Evolutionary conservation across 345 rosid genomes (phyloP).

Genomic region (Boechera retrofracta): DNA sequence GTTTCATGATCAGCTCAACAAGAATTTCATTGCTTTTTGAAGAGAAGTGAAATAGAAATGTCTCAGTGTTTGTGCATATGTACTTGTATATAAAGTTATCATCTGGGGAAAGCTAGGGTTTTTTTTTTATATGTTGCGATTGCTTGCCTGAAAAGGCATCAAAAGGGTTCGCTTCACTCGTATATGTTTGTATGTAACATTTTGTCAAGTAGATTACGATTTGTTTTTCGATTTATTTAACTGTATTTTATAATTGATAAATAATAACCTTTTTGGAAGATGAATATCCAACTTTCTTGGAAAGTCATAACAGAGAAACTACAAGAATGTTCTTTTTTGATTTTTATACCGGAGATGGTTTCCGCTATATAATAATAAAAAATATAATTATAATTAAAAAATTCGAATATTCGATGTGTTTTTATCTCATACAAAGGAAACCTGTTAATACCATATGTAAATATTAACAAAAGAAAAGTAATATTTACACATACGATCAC

Average conservation of each 20-base stretch:
- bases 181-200: not conserved
- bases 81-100: slow-evolving; percentile 15
- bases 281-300: no score
- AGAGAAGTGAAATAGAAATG: slow-evolving; percentile 7
- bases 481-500: no score
- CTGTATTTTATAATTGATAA: not conserved
- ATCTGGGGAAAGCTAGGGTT: slow-evolving; percentile 10
- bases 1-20: slow-evolving; percentile 45
- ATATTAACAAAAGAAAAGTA: no score
- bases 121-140: not conserved
- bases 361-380: no score
- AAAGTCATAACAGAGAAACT: no score
- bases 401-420: no score
- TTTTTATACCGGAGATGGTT: no score
- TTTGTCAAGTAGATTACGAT: not conserved
- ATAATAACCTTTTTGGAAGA: not conserved
- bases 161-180: not conserved
- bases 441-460: no score
- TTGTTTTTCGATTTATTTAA: not conserved
- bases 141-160: slow-evolving; percentile 8
- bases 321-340: no score
- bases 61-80: slow-evolving; percentile 24
- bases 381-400: no score
- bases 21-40: slow-evolving; percentile 38
- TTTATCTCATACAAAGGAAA: no score